Evolutionary conservation across 192 early-diverging fungal species (phyloP).

Genomic region (Umbelopsis ramanniana): DNA sequence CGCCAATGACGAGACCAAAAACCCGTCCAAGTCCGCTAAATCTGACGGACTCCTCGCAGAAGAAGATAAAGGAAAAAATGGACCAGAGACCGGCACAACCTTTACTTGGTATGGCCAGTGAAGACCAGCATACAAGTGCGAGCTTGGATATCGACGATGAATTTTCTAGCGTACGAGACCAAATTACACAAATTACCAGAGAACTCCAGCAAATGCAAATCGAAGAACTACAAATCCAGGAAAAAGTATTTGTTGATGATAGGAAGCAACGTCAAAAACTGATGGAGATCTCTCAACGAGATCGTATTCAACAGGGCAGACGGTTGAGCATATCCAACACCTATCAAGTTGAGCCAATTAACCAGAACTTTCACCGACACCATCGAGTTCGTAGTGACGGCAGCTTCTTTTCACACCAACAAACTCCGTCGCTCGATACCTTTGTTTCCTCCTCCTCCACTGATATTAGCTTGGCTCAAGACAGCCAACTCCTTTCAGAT

Average conservation of each 20-base stretch:
- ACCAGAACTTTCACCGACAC: neutral
- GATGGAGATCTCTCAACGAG: conserved; percentile 1
- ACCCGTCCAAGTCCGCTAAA: neutral
- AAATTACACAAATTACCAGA: conserved; percentile 14
- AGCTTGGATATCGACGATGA: neutral
- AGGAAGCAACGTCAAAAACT: conserved; percentile 15
- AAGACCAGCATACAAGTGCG: neutral
- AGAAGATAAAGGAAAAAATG: conserved; percentile 3
- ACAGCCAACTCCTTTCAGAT: neutral
- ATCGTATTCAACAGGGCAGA: conserved; percentile 9
- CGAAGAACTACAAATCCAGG: conserved; percentile 8
- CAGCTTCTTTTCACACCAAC: conserved; percentile 15
- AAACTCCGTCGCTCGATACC: neutral
- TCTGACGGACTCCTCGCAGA: neutral
- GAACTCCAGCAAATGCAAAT: conserved; percentile 11
- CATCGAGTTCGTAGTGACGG: conserved; percentile 6
- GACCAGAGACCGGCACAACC: neutral
- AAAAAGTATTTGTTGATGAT: neutral
- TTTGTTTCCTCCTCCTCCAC: neutral
- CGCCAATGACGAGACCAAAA: neutral
- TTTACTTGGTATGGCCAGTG: neutral
- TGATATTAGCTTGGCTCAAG: neutral
- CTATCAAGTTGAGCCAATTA: neutral
- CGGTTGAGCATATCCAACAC: neutral
- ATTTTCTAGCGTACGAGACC: neutral